A percentile compares a stretch with the other conserved stretches of the same genome.
Conservation (phyloP, 129 eudicot genomes). For the Saussurea involucrata region DNA sequence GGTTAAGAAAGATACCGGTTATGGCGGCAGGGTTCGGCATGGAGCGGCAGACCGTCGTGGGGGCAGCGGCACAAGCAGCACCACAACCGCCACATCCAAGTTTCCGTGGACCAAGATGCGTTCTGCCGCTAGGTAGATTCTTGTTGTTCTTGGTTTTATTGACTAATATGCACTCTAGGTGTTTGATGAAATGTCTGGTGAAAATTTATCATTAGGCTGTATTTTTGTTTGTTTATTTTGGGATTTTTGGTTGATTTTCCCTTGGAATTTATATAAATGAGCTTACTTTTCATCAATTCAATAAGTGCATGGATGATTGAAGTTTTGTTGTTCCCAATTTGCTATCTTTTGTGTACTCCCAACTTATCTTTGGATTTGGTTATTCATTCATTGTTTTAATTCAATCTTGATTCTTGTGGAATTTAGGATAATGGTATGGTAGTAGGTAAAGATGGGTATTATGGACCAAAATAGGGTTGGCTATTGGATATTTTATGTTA, state of each 20-base stretch:
- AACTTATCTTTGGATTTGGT: not conserved
- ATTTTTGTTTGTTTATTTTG: constrained; percentile 6
- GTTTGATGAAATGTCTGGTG: not conserved
- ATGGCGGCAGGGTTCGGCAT: constrained; percentile 27
- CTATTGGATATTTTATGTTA: no score
- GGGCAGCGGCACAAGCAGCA: constrained; percentile 6
- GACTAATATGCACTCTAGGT: constrained; percentile 1
- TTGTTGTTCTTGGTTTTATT: not conserved
- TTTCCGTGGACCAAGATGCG: constrained; percentile 88
- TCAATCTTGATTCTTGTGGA: not conserved
- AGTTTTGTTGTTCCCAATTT: not conserved
- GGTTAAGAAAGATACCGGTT: constrained; percentile 25
- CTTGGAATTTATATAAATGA: not conserved
- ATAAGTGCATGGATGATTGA: not conserved
- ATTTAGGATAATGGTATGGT: no score
- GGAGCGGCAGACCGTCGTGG: constrained; percentile 6
- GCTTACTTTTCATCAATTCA: not conserved
- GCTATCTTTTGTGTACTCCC: not conserved
- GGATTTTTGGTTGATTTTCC: not conserved
- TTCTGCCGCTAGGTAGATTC: constrained; percentile 32
- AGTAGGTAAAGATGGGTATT: no score
- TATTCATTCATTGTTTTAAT: not conserved
- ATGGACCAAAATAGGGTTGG: no score
- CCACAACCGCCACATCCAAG: constrained; percentile 30
- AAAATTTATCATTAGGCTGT: not conserved